Evolutionary conservation across 306 rosid genomes (phyloP), one percentile per base, ranked within the genome.

Genomic region (Pterocarpus macrocarpus): DNA sequence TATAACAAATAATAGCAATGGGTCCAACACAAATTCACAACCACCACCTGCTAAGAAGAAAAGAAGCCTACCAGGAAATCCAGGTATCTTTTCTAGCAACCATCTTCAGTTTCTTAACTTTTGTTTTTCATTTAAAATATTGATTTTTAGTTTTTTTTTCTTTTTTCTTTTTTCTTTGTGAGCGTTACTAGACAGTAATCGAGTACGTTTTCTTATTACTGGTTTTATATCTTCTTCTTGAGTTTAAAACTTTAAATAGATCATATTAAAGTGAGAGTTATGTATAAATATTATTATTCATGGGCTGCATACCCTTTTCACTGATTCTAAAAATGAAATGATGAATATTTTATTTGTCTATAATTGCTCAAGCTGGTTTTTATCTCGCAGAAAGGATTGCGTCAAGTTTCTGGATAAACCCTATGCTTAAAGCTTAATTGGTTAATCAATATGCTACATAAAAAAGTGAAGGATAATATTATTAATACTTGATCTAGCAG

Each of bases 41-140:
- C 81, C 75, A 32, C 90, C 88, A 58, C 80, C 87, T 8, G 53
- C 39, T 35, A 93, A 87, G 89, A 93, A 80, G 92, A 93, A 88
- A 78, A 81, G 97, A 70, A 91, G 80, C 86, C 88, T 89, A 44
- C 96, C 97, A 47, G 97, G 97, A 83, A 93, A 84, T 55, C 97
- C 97, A 76, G 97, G 97, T 92, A 45, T 0, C 1, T 17, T 35
- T n/a, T 49, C 8, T 43, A 22, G 1, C 28, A 22, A 22, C 28
- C 28, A 22, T 22, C 28, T 22, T 22, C 28, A 22, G 28, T 22
- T 22, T 22, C 28, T 22, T 22, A 22, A 22, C 9, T 47, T 9
- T 47, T n/a, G 0, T 56, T 17, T 17, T 33, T 6, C 9, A 3
- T 55, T 32, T 13, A 14, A 7, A 22, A 41, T 47, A 4, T 13